Evolutionary conservation across 2,329 filamentous ascomycete genomes (phyloP).

Genomic region (Hypoxylon sp.): DNA sequence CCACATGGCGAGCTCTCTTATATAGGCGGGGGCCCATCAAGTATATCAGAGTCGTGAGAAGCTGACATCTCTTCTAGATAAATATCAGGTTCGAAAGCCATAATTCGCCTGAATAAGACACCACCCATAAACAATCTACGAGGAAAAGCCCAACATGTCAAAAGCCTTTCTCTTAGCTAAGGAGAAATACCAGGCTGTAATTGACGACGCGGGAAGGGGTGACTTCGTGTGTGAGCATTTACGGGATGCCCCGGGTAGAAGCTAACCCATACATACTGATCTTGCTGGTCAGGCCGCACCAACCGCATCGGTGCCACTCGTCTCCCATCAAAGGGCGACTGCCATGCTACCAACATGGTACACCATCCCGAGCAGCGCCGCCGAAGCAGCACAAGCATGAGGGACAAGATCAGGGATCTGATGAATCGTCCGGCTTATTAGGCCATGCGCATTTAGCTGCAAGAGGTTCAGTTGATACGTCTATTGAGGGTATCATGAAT

Average conservation of each 20-base stretch:
- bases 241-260: background rate
- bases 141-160: conserved; percentile 45
- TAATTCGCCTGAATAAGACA: conserved; percentile 4
- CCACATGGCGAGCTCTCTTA: conserved; percentile 30
- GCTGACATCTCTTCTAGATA: background rate
- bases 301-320: conserved; percentile 49
- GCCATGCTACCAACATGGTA: conserved; percentile 47
- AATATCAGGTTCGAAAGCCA: background rate
- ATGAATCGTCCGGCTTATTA: conserved; percentile 52
- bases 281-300: conserved; percentile 46
- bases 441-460: background rate
- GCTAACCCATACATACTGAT: conserved; percentile 23
- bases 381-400: conserved; percentile 48
- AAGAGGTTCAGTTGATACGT: background rate
- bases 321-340: conserved; percentile 49
- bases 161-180: conserved; percentile 51
- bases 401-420: conserved; percentile 48
- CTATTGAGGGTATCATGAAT: conserved; percentile 2
- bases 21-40: conserved; percentile 27
- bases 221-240: conserved; percentile 51
- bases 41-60: background rate
- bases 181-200: conserved; percentile 53
- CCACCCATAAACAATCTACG: conserved; percentile 1
- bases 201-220: conserved; percentile 52
- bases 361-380: conserved; percentile 49